A percentile compares a stretch with the other conserved stretches of the same genome.
Evolutionary conservation across 331 rosid species (phyloP).

Genomic region (Erythrophleum ivorense): DNA sequence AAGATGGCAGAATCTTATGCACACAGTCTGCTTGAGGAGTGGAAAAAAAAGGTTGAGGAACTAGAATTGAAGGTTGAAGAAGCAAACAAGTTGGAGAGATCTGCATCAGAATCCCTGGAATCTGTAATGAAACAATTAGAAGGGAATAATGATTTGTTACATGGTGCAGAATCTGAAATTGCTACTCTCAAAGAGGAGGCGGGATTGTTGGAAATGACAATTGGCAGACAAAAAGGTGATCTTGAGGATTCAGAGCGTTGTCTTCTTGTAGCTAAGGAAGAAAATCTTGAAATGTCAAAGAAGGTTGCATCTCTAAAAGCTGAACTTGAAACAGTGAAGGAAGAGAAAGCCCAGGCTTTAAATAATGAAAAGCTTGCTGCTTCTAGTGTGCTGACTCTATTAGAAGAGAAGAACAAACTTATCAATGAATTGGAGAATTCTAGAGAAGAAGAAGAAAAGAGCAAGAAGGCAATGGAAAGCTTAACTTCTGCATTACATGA

Average conservation of each 20-base stretch:
- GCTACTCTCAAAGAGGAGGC: constrained; percentile 74
- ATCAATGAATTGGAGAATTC: constrained; percentile 78
- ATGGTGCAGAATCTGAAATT: constrained; percentile 75
- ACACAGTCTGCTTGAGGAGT: constrained; percentile 71
- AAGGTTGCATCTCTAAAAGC: constrained; percentile 59
- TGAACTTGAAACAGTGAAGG: constrained; percentile 70
- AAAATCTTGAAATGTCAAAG: constrained; percentile 56
- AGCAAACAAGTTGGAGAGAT: constrained; percentile 76
- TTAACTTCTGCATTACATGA: constrained; percentile 96
- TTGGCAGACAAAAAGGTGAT: constrained; percentile 72
- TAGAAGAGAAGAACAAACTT: constrained; percentile 88
- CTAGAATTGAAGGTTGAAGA: constrained; percentile 67
- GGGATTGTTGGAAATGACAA: constrained; percentile 77
- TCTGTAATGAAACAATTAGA: constrained; percentile 74
- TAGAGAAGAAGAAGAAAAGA: constrained; percentile 86
- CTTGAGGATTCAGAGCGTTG: constrained; percentile 68
- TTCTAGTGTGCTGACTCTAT: constrained; percentile 75
- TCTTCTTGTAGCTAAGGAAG: constrained; percentile 64
- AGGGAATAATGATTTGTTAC: constrained; percentile 70
- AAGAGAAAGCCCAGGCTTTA: constrained; percentile 83
- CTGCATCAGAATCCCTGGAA: constrained; percentile 83
- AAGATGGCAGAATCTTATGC: constrained; percentile 89
- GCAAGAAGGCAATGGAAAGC: constrained; percentile 98
- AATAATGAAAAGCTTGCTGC: constrained; percentile 87
- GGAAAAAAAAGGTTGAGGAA: constrained; percentile 66